A percentile compares a stretch with the other conserved stretches of the same genome.
Conservation (phyloP, 1,284 basidiomycete species). For the Irpex rosettiformis region DNA sequence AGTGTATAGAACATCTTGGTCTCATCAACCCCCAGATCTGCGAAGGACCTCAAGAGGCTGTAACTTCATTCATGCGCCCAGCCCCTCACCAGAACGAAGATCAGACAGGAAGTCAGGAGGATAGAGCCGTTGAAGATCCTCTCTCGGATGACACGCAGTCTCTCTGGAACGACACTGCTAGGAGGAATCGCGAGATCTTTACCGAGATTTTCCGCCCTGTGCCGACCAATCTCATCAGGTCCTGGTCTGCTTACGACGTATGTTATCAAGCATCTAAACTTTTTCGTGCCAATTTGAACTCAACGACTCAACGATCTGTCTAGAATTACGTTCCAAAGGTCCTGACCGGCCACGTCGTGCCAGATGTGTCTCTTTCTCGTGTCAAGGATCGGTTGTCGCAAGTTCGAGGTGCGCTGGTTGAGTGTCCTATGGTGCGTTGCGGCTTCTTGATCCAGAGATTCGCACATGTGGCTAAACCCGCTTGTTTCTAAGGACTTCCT, state of each 20-base stretch:
- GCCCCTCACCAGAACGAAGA: conserved; percentile 71
- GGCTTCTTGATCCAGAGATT: not conserved
- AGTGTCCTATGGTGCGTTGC: conserved; percentile 64
- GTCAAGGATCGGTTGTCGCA: conserved; percentile 72
- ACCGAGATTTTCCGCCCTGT: conserved; percentile 81
- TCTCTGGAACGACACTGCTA: conserved; percentile 74
- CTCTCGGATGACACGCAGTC: conserved; percentile 56
- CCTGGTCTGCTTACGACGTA: conserved; percentile 78
- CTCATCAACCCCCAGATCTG: conserved; percentile 65
- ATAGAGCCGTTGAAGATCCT: conserved; percentile 77
- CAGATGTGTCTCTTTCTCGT: conserved; percentile 56
- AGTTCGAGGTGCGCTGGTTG: conserved; percentile 73
- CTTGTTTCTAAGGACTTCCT: conserved; percentile 62
- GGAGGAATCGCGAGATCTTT: conserved; percentile 77
- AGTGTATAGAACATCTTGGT: conserved; percentile 79
- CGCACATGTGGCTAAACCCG: not conserved
- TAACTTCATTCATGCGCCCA: conserved; percentile 73
- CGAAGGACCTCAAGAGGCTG: conserved; percentile 33
- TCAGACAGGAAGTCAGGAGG: conserved; percentile 56
- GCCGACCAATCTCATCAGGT: conserved; percentile 76
- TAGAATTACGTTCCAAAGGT: conserved; percentile 72
- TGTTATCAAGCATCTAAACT: conserved; percentile 23
- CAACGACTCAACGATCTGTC: not conserved
- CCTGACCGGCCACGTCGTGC: conserved; percentile 80
- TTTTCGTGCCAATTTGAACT: not conserved